A percentile compares a stretch with the other conserved stretches of the same genome.
Evolutionary conservation across 2,329 filamentous ascomycete species (phyloP).

Genomic region (Sporothrix pallida): DNA sequence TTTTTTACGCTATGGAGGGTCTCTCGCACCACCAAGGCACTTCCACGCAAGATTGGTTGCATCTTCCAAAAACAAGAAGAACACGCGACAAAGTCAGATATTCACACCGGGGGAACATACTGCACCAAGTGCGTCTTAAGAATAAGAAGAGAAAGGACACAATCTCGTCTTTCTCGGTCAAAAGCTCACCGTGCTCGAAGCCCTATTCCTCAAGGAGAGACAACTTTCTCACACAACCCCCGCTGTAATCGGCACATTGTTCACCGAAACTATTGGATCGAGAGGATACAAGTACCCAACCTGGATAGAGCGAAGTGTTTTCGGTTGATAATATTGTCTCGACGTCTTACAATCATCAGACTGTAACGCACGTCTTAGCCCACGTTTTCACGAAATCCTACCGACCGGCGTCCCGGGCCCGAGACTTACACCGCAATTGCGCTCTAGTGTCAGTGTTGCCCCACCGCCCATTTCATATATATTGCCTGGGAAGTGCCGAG

Average conservation of each 20-base stretch:
- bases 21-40: no score
- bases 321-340: no score
- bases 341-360: no score
- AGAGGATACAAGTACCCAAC: no score
- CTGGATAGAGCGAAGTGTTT: no score
- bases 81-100: not conserved
- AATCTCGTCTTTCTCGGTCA: not conserved
- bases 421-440: no score
- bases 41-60: not conserved
- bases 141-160: not conserved
- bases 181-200: not conserved
- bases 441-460: not conserved
- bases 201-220: not conserved
- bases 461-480: slow-evolving; percentile 1
- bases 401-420: no score
- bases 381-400: no score
- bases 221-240: not conserved
- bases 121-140: no score
- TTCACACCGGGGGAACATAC: not conserved
- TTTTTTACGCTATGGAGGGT: not conserved
- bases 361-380: no score
- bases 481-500: slow-evolving; percentile 3
- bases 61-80: not conserved
- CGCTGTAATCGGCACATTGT: not conserved
- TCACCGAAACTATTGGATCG: not conserved